phyloP scores from a whole-genome alignment of 441 rosid species.

The Hura crepitans region DNA sequence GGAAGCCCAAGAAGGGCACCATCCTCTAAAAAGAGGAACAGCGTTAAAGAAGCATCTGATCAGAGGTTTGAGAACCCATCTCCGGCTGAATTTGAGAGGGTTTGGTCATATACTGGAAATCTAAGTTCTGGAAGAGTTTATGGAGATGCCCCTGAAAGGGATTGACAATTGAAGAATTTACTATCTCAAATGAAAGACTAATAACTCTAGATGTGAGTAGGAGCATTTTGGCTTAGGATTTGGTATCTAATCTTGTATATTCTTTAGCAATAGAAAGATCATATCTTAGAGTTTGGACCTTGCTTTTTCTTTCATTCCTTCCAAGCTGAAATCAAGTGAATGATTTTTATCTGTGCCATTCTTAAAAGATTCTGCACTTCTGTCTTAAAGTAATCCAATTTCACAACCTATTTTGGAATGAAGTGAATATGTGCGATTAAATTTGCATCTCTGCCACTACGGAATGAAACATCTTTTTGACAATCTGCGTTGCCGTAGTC shows the following conservation, averaged over 20 bases:
- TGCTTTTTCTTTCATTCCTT: conserved; percentile 3
- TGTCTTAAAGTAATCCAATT: neutral
- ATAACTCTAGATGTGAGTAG: neutral
- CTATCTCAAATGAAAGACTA: neutral
- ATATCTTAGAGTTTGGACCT: conserved; percentile 31
- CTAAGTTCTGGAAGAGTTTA: conserved; percentile 59
- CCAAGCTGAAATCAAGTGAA: conserved; percentile 16
- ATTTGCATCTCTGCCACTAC: no score
- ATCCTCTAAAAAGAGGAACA: conserved; percentile 34
- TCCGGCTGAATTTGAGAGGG: conserved; percentile 51
- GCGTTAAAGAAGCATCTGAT: conserved; percentile 36
- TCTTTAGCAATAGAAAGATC: conserved; percentile 33
- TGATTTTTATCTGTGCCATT: neutral
- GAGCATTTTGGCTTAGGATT: conserved; percentile 17
- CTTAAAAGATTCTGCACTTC: neutral
- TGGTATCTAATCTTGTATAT: conserved; percentile 35
- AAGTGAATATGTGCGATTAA: no score
- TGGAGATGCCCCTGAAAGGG: conserved; percentile 80
- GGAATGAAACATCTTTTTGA: no score
- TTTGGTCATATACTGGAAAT: conserved; percentile 73
- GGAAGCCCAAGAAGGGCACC: conserved; percentile 70
- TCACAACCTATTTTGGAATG: neutral
- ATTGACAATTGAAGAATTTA: conserved; percentile 32
- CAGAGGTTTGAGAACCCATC: conserved; percentile 35
- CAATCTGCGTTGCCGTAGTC: no score